Evolutionary conservation across 176 grass and related monocot species (phyloP), one percentile per base, ranked within the genome.

Genomic region (Canna indica): DNA sequence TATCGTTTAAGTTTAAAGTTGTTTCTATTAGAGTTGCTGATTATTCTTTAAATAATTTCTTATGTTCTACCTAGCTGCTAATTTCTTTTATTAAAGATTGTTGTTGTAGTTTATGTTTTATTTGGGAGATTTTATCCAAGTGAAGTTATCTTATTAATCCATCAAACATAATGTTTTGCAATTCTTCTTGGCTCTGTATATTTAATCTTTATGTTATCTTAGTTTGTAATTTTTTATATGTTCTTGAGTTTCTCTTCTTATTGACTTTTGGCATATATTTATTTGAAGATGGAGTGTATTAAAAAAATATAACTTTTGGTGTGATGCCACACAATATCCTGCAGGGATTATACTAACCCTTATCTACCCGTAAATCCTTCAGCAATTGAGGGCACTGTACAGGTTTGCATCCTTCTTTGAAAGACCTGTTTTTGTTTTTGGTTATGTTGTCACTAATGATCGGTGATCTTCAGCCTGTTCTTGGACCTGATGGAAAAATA

Each of bases 291-390:
- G 17, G 17, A 56, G n/a, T 58, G 17, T 8, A 58, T 63, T 34
- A 63, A 3, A 34, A 63, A 33, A 18, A 11, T 16, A 20, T 33
- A 63, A 63, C 10, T 44, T 31, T 52, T 32, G 26, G 47, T 53
- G 46, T 71, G 39, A 44, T 63, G 36, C 4, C 81, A 89, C 81
- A 90, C 69, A 87, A 34, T 63, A 1, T 68, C 18, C 3, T 68
- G 34, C 61, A 97, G 94, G 71, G 94, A 97, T 79, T 97, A 93
- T 77, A 97, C 84, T 59, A 97, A 97, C 58, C 94, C 86, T 17
- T 93, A 97, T 65, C 94, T 97, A 80, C 89, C 94, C 52, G 87
- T 92, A 44, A 92, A 91, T 73, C 81, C 85, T 76, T 85, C 93
- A 56, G 88, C 88, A 63, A 85, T 97, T 24, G 88, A 97, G 31